Conservation (phyloP, 495 filamentous ascomycete genomes). For the Usnea hakonensis region DNA sequence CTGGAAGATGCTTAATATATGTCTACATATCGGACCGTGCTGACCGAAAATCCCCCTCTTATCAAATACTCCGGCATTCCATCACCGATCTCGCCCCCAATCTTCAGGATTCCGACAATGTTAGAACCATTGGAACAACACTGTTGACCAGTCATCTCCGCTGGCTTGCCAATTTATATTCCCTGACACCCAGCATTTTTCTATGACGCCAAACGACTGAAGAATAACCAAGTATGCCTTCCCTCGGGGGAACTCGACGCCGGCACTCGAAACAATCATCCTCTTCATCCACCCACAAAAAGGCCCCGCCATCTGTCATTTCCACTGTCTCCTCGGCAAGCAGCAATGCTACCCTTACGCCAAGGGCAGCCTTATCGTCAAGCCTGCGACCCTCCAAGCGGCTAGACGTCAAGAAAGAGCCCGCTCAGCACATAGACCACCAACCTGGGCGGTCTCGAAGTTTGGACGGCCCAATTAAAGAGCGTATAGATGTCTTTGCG, state of each 20-base stretch:
- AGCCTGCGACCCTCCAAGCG: slow-evolving; percentile 19
- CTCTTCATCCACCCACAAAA: slow-evolving; percentile 16
- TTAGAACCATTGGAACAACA: not conserved
- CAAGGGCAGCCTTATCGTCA: slow-evolving; percentile 13
- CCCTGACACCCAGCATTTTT: not conserved
- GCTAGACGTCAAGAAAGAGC: slow-evolving; percentile 6
- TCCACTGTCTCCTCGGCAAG: slow-evolving; percentile 16
- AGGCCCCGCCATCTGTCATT: slow-evolving; percentile 13
- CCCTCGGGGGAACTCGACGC: slow-evolving; percentile 15
- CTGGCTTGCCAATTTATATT: not conserved
- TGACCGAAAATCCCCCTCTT: not conserved
- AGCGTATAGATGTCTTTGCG: slow-evolving; percentile 23
- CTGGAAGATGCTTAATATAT: not conserved
- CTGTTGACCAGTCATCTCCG: not conserved
- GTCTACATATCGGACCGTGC: not conserved
- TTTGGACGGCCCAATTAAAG: slow-evolving; percentile 4
- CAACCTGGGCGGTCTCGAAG: not conserved
- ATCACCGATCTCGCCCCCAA: slow-evolving; percentile 1
- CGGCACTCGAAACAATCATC: slow-evolving; percentile 20
- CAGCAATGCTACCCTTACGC: slow-evolving; percentile 14
- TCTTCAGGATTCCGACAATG: not conserved
- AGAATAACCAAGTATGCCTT: slow-evolving; percentile 15
- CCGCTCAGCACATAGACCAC: not conserved
- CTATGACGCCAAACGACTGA: not conserved
- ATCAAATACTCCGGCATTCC: not conserved